These are phyloP conservation scores for Podaxis pistillaris DNA, from an alignment of 768 basidiomycete genomes.

Conservation along the genomic window DNA sequence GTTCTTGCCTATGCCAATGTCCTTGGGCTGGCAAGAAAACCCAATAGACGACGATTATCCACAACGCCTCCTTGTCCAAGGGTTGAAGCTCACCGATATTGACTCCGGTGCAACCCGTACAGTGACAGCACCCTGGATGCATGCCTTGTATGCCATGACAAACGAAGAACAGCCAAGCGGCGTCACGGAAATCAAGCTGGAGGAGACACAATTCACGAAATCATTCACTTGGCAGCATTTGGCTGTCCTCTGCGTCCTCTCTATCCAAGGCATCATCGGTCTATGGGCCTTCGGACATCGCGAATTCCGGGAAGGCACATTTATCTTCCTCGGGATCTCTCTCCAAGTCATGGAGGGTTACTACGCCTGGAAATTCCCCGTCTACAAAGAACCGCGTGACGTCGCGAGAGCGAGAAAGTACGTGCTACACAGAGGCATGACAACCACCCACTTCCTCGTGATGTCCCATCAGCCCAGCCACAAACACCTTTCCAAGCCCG, in stretches of 20 bases:
- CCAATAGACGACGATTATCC: conserved; percentile 11
- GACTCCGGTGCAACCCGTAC: conserved; percentile 6
- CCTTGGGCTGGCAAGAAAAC: conserved; percentile 11
- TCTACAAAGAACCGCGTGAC: not conserved
- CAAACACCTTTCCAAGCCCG: not conserved
- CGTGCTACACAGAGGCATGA: conserved; percentile 11
- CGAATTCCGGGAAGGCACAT: not conserved
- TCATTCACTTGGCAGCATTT: conserved; percentile 9
- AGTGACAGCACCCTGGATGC: conserved; percentile 13
- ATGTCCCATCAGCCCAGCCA: not conserved
- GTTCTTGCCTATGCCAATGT: conserved; percentile 11
- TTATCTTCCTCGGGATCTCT: not conserved
- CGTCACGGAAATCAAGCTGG: conserved; percentile 2
- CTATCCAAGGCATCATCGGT: not conserved
- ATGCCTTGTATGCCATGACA: conserved; percentile 5
- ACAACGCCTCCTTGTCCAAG: conserved; percentile 5
- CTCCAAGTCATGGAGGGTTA: conserved; percentile 10
- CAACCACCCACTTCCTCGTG: conserved; percentile 6
- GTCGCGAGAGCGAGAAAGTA: not conserved
- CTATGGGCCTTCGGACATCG: not conserved
- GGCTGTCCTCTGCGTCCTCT: conserved; percentile 1
- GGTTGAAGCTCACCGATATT: conserved; percentile 7
- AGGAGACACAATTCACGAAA: conserved; percentile 5
- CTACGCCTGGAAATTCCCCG: conserved; percentile 3
- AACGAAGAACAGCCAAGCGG: not conserved